Percentiles rank a stretch among this genome's conserved stretches.
phyloP scores from a whole-genome alignment of 2,329 filamentous ascomycete species.

The Penicillium sp. region DNA sequence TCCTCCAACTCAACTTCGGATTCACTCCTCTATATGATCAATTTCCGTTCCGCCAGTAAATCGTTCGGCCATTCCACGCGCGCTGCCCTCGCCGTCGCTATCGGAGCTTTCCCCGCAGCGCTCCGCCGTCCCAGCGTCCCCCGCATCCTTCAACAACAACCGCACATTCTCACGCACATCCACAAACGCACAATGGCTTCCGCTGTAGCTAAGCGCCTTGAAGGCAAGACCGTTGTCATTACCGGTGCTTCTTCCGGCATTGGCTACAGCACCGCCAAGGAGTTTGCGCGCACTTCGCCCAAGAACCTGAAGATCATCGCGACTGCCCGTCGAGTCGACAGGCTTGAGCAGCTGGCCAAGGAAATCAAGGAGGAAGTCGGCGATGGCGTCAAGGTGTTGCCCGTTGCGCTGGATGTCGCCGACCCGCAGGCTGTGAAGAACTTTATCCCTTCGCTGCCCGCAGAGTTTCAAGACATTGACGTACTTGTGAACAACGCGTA shows the following conservation, averaged over 20 bases:
- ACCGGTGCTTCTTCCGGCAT: slow-evolving; percentile 94
- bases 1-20: not conserved
- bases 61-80: not conserved
- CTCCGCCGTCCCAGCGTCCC: not conserved
- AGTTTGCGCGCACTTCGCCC: slow-evolving; percentile 84
- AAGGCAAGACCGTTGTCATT: slow-evolving; percentile 87
- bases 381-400: slow-evolving; percentile 73
- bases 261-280: slow-evolving; percentile 68
- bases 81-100: slow-evolving; percentile 2
- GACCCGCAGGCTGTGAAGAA: slow-evolving; percentile 67
- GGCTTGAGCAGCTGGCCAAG: slow-evolving; percentile 68
- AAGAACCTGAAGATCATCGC: slow-evolving; percentile 77
- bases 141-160: slow-evolving; percentile 3
- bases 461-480: slow-evolving; percentile 79
- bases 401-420: slow-evolving; percentile 83
- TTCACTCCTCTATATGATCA: slow-evolving; percentile 2
- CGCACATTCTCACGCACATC: not conserved
- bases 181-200: slow-evolving; percentile 57
- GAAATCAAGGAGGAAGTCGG: slow-evolving; percentile 75
- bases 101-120: slow-evolving; percentile 9
- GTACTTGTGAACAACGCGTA: slow-evolving; percentile 95
- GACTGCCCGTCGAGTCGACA: slow-evolving; percentile 80
- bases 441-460: slow-evolving; percentile 71
- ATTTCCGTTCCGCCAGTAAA: slow-evolving; percentile 1
- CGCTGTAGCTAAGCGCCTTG: slow-evolving; percentile 74